Percentiles rank a stretch among this genome's conserved stretches.
These are phyloP conservation scores for Candida freyschussii DNA, from an alignment of 1,139 yeast species.

Conservation along the genomic window DNA sequence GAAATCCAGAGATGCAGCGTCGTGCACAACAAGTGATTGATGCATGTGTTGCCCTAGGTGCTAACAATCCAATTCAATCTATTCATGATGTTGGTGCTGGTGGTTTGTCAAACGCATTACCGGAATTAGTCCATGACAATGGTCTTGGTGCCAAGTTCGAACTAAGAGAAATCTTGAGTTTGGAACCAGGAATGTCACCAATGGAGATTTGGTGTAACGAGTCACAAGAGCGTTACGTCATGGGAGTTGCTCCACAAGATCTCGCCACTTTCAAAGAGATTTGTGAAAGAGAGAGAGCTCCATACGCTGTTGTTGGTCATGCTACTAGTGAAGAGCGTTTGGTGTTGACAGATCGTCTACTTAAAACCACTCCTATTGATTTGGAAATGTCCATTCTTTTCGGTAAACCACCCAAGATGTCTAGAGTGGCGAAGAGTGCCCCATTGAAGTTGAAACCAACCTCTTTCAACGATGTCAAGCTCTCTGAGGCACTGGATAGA, in stretches of 20 bases:
- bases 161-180: constrained; percentile 80
- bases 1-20: constrained; percentile 98
- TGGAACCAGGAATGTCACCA: constrained; percentile 98
- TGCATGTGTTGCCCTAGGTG: constrained; percentile 82
- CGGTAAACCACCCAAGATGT: constrained; percentile 96
- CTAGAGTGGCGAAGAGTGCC: constrained; percentile 67
- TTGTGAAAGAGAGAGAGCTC: constrained; percentile 95
- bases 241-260: constrained; percentile 85
- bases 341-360: constrained; percentile 71
- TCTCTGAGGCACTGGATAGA: constrained; percentile 70
- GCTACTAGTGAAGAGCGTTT: constrained; percentile 87
- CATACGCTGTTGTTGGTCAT: constrained; percentile 91
- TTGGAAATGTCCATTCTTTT: constrained; percentile 95
- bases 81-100: constrained; percentile 99
- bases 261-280: constrained; percentile 66
- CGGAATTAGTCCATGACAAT: constrained; percentile 96
- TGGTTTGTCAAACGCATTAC: constrained; percentile 94
- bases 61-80: constrained; percentile 82
- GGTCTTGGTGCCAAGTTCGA: constrained; percentile 93
- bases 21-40: constrained; percentile 98
- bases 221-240: constrained; percentile 95
- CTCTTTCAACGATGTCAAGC: constrained; percentile 33
- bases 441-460: constrained; percentile 54
- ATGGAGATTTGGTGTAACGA: constrained; percentile 99
- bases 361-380: constrained; percentile 83